These are phyloP conservation scores for Coniferiporia weirii DNA, from an alignment of 1,284 basidiomycete genomes.

Conservation along the genomic window DNA sequence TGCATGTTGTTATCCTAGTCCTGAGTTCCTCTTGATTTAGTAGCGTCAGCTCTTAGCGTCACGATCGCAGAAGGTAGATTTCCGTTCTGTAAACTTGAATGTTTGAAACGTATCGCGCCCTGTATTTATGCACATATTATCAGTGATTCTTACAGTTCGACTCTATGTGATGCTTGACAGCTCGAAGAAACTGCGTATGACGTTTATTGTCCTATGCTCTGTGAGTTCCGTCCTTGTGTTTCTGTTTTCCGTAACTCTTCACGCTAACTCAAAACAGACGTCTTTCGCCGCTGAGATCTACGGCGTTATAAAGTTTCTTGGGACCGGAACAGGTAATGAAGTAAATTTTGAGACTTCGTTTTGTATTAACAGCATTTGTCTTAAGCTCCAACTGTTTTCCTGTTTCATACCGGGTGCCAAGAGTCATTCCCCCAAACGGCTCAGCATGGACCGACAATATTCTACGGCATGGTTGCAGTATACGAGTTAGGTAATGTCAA, in stretches of 20 bases:
- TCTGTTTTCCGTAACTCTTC: too few relatives aligned
- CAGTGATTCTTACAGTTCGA: not conserved
- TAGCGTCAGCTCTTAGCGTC: not conserved
- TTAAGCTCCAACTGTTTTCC: not conserved
- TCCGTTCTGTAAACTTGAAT: too few relatives aligned
- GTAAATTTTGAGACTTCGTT: not conserved
- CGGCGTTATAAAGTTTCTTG: not conserved
- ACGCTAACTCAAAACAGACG: not conserved
- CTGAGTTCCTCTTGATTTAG: not conserved
- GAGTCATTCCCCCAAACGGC: not conserved
- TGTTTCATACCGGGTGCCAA: not conserved
- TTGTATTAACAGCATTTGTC: not conserved
- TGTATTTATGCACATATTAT: not conserved
- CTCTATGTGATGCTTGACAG: not conserved
- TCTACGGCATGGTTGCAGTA: not conserved
- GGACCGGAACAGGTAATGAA: not conserved
- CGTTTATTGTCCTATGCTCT: not conserved
- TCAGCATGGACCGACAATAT: not conserved
- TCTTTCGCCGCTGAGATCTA: not conserved
- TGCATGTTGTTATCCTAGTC: not conserved
- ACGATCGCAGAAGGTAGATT: not conserved
- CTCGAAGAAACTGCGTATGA: not conserved
- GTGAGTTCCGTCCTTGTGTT: not conserved
- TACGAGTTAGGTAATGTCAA: not conserved
- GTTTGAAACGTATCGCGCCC: not conserved